These are phyloP conservation scores for Trametes versicolor DNA, from an alignment of 1,284 basidiomycete genomes.

Conservation along the genomic window DNA sequence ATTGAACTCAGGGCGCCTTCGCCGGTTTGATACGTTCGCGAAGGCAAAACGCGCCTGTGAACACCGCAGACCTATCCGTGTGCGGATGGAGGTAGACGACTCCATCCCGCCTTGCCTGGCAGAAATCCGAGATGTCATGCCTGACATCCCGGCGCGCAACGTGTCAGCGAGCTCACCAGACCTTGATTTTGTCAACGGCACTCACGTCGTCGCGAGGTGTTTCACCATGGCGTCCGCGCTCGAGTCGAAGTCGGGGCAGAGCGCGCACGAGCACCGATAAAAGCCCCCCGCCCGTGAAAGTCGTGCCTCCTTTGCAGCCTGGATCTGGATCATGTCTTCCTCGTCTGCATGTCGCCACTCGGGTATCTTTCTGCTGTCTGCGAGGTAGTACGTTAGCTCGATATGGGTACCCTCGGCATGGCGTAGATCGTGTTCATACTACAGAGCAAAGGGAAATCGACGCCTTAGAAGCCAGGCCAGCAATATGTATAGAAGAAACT, in stretches of 20 bases:
- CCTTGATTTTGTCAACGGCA: background rate
- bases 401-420: background rate
- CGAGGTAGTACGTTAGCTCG: too few relatives aligned
- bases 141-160: background rate
- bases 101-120: background rate
- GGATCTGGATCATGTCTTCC: background rate
- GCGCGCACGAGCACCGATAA: background rate
- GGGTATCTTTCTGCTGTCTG: background rate
- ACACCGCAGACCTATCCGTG: background rate
- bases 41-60: too few relatives aligned
- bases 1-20: too few relatives aligned
- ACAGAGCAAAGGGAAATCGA: too few relatives aligned
- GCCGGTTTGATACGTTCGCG: too few relatives aligned
- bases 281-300: background rate
- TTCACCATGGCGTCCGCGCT: background rate
- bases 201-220: background rate
- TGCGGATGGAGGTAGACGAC: background rate
- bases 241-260: background rate
- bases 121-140: background rate
- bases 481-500: too few relatives aligned
- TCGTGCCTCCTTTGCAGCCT: background rate
- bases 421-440: background rate
- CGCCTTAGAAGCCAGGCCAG: too few relatives aligned
- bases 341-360: conserved; percentile 1
- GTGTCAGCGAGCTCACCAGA: background rate